Conservation (phyloP, 768 basidiomycete species). For the Lanmaoa pseudosensibilis region DNA sequence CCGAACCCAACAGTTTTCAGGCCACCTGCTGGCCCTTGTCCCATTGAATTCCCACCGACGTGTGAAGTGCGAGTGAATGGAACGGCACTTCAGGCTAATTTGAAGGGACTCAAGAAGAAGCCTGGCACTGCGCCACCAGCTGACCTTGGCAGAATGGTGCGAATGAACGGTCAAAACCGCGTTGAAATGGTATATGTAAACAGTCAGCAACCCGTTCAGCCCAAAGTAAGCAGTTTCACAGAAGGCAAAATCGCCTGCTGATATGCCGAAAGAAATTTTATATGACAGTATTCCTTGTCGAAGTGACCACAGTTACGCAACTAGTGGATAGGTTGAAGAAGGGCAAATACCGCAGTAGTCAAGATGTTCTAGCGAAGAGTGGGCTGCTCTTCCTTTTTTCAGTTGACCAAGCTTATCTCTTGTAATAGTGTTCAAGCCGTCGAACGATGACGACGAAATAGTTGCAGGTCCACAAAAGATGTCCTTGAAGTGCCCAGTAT, state of each 20-base stretch:
- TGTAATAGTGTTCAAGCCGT: conserved; percentile 53
- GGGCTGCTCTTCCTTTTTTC: conserved; percentile 25
- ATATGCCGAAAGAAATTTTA: conserved; percentile 84
- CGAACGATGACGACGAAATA: conserved; percentile 86
- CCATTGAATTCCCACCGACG: conserved; percentile 87
- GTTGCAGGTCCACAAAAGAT: conserved; percentile 86
- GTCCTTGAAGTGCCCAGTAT: conserved; percentile 90
- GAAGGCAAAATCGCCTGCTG: conserved; percentile 3
- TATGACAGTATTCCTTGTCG: conserved; percentile 81
- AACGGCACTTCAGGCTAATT: conserved; percentile 63
- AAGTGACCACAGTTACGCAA: conserved; percentile 66
- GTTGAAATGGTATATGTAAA: conserved; percentile 91
- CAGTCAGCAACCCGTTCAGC: conserved; percentile 71
- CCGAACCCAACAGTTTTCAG: conserved; percentile 52
- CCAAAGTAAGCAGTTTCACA: conserved; percentile 53
- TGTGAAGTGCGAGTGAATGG: conserved; percentile 89
- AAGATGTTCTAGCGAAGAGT: conserved; percentile 72
- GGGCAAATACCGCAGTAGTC: conserved; percentile 60
- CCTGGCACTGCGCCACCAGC: conserved; percentile 93
- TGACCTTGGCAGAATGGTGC: conserved; percentile 50
- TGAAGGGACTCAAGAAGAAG: conserved; percentile 94
- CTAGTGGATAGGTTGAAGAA: conserved; percentile 70
- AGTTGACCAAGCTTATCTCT: background rate
- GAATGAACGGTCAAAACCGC: conserved; percentile 52
- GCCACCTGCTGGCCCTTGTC: conserved; percentile 54